Base-by-base conservation (phyloP, 2,329 filamentous ascomycete genomes). In the Phyllosticta citrichinensis region DNA sequence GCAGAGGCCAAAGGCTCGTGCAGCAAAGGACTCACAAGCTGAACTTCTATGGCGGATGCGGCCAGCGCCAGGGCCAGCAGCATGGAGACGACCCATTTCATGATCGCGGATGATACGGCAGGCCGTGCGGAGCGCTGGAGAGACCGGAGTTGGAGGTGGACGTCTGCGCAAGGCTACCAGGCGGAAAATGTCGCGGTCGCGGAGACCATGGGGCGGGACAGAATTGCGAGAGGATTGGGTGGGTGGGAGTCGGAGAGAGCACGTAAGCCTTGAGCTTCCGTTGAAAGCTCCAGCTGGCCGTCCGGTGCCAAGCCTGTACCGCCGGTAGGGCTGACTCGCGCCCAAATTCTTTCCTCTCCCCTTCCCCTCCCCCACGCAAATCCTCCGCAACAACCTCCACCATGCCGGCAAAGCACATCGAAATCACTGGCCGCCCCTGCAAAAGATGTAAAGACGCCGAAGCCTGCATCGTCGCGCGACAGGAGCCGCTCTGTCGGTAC, bases 401-500 rank as follows among this genome's bases (percentile, higher is more conserved):
- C 11, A 74, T 75, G 72, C 69, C 72, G 14, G 70, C 69, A 51
- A 74, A 70, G 63, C 64, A 70, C 20, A 20, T 67, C 25, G 24
- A 55, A 57, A 60, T 5, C 17, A 54, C 63, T 5, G 64, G 63
- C 11, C 66, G 70, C 61, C 70, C 75, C 57, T 88, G 85, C 68
- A 75, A 78, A 65, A 80, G 85, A 64, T 88, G 85, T 71, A 79
- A 78, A 54, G 72, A 77, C 52, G 73, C 73, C 27, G 74, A 79
- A 27, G 76, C 81, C 5, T 74, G 76, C 8, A 75, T 86, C 56
- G 77, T 79, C 12, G 80, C 86, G 62, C 81, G 86, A 62, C 75
- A 76, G 19, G 82, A 86, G 66, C 78, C 78, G 27, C 77, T 87
- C 17, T 88, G 86, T 79, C 76, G 76, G 81, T 84, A 71, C 66